These are phyloP conservation scores for Escallonia rubra DNA, from an alignment of 129 eudicot genomes.

Conservation along the genomic window DNA sequence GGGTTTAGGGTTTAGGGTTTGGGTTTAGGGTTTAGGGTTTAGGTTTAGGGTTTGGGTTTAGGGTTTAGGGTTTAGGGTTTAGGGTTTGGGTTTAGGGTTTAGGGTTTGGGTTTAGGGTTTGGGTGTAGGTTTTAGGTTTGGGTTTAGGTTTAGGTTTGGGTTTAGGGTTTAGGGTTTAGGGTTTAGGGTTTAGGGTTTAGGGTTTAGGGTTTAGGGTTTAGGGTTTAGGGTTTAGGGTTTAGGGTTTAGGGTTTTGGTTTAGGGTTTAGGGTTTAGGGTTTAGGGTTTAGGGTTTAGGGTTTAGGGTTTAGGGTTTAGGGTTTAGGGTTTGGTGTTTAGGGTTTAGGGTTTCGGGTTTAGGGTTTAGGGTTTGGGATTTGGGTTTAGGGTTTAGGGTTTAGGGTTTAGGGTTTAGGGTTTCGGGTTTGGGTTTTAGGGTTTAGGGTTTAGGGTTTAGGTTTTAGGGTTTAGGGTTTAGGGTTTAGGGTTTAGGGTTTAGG, in stretches of 20 bases:
- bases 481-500: conserved; percentile 25
- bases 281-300: conserved; percentile 20
- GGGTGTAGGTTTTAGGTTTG: too few relatives aligned
- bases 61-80: conserved; percentile 24
- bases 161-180: conserved; percentile 23
- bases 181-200: conserved; percentile 37
- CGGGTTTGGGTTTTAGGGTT: conserved; percentile 20
- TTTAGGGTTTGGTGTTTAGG: conserved; percentile 11
- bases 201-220: conserved; percentile 15
- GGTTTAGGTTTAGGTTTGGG: too few relatives aligned
- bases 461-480: conserved; percentile 13
- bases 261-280: conserved; percentile 17
- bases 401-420: conserved; percentile 24
- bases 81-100: conserved; percentile 15
- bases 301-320: conserved; percentile 21
- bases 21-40: too few relatives aligned
- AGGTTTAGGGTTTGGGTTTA: too few relatives aligned
- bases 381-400: conserved; percentile 21
- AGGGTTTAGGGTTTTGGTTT: conserved; percentile 22
- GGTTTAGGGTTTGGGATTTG: conserved; percentile 28
- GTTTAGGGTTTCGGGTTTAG: conserved; percentile 20
- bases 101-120: conserved; percentile 14
- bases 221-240: conserved; percentile 18
- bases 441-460: conserved; percentile 27
- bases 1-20: conserved; percentile 21